Base-by-base conservation (phyloP, 78 protist species). In the Emiliania huxleyi region DNA sequence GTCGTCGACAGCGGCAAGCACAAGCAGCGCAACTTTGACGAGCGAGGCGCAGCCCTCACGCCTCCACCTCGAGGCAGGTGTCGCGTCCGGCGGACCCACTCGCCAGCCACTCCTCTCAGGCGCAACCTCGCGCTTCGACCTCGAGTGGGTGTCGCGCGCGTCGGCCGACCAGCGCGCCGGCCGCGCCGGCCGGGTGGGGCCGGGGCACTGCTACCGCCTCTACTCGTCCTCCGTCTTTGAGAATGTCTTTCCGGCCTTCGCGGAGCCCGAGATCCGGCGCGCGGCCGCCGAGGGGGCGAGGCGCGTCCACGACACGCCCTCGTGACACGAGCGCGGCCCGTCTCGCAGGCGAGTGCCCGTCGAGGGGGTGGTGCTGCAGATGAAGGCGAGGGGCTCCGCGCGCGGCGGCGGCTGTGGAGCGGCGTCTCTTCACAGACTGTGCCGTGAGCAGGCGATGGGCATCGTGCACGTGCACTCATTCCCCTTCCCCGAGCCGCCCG, bases 181-280 rank as follows among this genome's bases (percentile, higher is more conserved):
- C 33, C 94, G 95, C 0, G 94, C 95, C 2, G 96, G 96, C 69
- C 94, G 96, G 25, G 79, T 22, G 18, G 99, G 96, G 1, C 97
- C 98, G 22, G 99, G 99, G 12, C 98, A 97, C 93, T 94, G 98
- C 93, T 98, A 97, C 90, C 91, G 98, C 18, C 92, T 98, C 21
- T 98, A 92, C 93, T 93, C 97, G 5, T 56, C 97, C 26, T 98
- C 98, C 8, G 98, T 96, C 21, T 96, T 90, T 79, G 94, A 81
- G 29, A 25, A 55, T 33, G 89, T 88, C 52, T 92, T 94, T 84
- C 62, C 91, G 37, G 40, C 6, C n/a, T 43, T 49, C 96, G 1
- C 75, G 23, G 92, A 22, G 45, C 98, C 99, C 19, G 98, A 97
- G 93, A 96, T 98, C 43, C 92, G 93, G n/a, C 37, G 93, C 85